These are phyloP conservation scores for Prinsepia uniflora DNA, from an alignment of 306 rosid genomes.

Conservation along the genomic window DNA sequence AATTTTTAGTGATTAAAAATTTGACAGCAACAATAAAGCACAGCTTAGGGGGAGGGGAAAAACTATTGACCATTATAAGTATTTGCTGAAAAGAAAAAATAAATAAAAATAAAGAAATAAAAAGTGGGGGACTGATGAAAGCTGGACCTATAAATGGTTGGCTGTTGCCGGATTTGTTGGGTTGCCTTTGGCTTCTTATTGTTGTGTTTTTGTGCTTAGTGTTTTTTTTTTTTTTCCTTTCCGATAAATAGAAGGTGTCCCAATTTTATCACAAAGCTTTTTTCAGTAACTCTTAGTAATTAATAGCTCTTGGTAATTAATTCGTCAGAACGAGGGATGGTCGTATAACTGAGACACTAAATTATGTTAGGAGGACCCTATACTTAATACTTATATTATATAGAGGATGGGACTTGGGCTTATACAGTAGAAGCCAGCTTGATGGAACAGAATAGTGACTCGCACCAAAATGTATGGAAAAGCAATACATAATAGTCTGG, in stretches of 20 bases:
- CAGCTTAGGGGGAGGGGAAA: no score
- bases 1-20: no score
- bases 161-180: background rate
- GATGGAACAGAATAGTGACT: background rate
- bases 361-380: background rate
- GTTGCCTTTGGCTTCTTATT: slow-evolving; percentile 7
- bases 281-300: no score
- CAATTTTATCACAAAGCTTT: background rate
- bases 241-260: background rate
- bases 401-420: background rate
- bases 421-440: background rate
- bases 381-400: no score
- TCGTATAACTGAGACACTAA: no score
- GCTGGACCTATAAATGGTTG: slow-evolving; percentile 4
- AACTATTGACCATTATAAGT: no score
- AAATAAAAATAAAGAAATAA: no score
- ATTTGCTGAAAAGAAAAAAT: background rate
- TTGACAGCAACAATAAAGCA: no score
- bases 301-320: no score
- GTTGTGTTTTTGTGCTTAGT: background rate
- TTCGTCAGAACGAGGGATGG: no score
- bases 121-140: background rate
- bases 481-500: background rate
- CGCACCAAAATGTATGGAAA: background rate
- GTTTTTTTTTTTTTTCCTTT: background rate